These are phyloP conservation scores for Plasmopara halstedii DNA, from an alignment of 352 stramenopile species.

Conservation along the genomic window DNA sequence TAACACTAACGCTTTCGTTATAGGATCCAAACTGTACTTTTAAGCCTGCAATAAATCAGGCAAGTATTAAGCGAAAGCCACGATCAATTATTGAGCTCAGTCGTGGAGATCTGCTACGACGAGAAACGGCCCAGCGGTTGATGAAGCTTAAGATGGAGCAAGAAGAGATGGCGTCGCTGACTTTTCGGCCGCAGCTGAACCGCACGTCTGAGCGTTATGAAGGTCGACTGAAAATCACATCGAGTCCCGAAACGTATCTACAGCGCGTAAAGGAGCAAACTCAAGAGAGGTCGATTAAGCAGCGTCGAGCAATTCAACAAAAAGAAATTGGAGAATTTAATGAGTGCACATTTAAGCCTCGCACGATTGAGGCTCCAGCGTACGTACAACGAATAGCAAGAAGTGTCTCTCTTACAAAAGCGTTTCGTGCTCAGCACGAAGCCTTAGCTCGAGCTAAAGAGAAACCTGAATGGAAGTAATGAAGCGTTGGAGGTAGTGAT, in stretches of 20 bases:
- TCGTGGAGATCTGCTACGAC: conserved; percentile 61
- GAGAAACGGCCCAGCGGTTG: conserved; percentile 66
- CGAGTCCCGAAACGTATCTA: conserved; percentile 72
- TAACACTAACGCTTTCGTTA: neutral
- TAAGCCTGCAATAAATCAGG: conserved; percentile 72
- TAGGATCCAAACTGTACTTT: conserved; percentile 82
- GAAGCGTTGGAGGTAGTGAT: neutral
- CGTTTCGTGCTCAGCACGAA: conserved; percentile 52
- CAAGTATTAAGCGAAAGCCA: conserved; percentile 48
- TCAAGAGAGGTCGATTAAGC: conserved; percentile 61
- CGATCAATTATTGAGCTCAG: conserved; percentile 76
- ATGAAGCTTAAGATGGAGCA: conserved; percentile 88
- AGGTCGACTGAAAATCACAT: conserved; percentile 73
- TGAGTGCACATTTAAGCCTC: conserved; percentile 80
- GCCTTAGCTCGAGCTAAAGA: conserved; percentile 27
- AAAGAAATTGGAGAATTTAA: conserved; percentile 79
- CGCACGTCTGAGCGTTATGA: conserved; percentile 55
- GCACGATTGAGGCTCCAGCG: conserved; percentile 73
- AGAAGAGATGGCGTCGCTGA: conserved; percentile 74
- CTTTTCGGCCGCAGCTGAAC: conserved; percentile 72
- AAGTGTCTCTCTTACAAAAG: conserved; percentile 65
- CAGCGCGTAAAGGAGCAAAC: conserved; percentile 75
- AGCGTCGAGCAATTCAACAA: conserved; percentile 63
- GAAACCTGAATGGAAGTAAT: conserved; percentile 67
- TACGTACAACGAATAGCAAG: conserved; percentile 81